Percentiles rank a stretch among this genome's conserved stretches.
These are phyloP conservation scores for Mayamaea pseudoterrestris DNA, from an alignment of 108 stramenopile genomes.

Conservation along the genomic window DNA sequence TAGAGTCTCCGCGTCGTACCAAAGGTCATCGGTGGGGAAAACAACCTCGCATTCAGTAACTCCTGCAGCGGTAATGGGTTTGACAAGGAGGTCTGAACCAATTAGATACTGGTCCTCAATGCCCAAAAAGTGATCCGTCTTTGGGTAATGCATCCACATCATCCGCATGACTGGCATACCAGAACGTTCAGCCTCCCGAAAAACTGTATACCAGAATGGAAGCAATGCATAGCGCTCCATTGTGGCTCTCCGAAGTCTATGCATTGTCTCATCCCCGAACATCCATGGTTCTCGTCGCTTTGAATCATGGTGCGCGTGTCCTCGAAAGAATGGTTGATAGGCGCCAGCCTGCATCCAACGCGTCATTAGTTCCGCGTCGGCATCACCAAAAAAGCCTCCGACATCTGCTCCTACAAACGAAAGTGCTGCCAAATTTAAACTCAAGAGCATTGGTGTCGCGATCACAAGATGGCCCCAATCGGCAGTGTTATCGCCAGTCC, in stretches of 20 bases:
- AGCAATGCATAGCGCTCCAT: conserved; percentile 92
- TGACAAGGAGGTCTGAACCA: conserved; percentile 94
- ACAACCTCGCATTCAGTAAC: conserved; percentile 53
- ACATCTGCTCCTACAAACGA: conserved; percentile 98
- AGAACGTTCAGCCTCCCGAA: conserved; percentile 58
- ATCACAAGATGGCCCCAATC: conserved; percentile 89
- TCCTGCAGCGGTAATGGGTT: conserved; percentile 85
- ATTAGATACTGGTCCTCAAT: conserved; percentile 88
- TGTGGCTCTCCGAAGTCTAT: conserved; percentile 66
- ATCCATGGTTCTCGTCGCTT: conserved; percentile 97
- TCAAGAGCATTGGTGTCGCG: conserved; percentile 92
- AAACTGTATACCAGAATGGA: conserved; percentile 96
- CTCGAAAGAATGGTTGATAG: conserved; percentile 97
- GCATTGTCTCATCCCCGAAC: conserved; percentile 88
- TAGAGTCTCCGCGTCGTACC: conserved; percentile 86
- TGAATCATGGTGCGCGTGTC: conserved; percentile 98
- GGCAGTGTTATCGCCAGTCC: conserved; percentile 99
- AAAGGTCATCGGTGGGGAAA: conserved; percentile 65
- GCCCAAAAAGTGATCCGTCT: conserved; percentile 38
- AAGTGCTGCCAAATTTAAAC: conserved; percentile 85
- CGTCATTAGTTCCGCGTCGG: conserved; percentile 93
- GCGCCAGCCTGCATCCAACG: conserved; percentile 99
- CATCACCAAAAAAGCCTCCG: conserved; percentile 98
- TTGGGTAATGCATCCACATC: conserved; percentile 90
- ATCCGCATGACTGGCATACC: conserved; percentile 99